A percentile compares a stretch with the other conserved stretches of the same genome.
Evolutionary conservation across 1,284 basidiomycete genomes (phyloP).

Genomic region (Cryptococcus sp.): DNA sequence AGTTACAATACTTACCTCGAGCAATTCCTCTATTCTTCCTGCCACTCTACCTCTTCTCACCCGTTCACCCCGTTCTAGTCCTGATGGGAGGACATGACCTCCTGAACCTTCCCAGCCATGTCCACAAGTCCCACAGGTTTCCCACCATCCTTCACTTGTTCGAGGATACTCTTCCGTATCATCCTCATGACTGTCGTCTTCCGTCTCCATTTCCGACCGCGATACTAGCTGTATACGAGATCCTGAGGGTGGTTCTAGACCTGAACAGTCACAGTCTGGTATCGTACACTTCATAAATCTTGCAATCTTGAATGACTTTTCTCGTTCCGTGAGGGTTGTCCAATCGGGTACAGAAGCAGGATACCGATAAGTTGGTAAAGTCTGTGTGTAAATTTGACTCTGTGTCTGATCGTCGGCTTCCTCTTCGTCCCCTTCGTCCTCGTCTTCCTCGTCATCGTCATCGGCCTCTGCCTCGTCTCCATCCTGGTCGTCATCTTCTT

Average conservation of each 20-base stretch:
- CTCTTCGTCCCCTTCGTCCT: constrained; percentile 42
- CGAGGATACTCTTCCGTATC: constrained; percentile 6
- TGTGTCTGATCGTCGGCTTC: constrained; percentile 59
- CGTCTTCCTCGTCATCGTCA: constrained; percentile 3
- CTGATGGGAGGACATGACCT: constrained; percentile 55
- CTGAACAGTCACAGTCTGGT: constrained; percentile 52
- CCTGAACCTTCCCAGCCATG: constrained; percentile 67
- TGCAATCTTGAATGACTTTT: constrained; percentile 43
- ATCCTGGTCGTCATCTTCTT: constrained; percentile 50
- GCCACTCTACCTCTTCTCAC: constrained; percentile 68
- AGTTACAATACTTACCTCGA: constrained; percentile 59
- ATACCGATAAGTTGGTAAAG: constrained; percentile 16
- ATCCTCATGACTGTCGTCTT: constrained; percentile 8
- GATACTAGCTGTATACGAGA: constrained; percentile 59
- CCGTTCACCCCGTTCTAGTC: constrained; percentile 40
- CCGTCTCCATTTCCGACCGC: constrained; percentile 45
- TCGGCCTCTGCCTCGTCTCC: constrained; percentile 5
- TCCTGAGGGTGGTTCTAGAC: constrained; percentile 62
- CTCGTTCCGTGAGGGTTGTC: constrained; percentile 22
- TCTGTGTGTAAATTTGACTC: constrained; percentile 1
- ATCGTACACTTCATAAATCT: constrained; percentile 37
- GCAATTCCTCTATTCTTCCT: constrained; percentile 73
- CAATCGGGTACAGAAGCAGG: constrained; percentile 32
- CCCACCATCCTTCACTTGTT: constrained; percentile 55
- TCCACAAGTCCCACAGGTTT: constrained; percentile 63